phyloP scores from a whole-genome alignment of 768 basidiomycete species.

The Leucocoprinus leucothites region DNA sequence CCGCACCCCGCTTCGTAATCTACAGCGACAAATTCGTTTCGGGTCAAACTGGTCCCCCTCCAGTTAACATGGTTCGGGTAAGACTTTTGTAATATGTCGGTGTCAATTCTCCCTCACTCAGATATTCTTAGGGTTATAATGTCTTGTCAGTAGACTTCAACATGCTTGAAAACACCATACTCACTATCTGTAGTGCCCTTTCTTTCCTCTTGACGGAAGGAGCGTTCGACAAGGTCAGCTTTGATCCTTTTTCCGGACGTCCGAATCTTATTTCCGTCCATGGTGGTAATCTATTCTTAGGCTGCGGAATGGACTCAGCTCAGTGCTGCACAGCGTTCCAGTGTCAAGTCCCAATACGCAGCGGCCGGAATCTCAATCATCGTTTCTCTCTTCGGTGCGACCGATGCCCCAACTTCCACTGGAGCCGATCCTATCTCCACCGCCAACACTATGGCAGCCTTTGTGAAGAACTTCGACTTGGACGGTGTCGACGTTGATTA shows the following conservation, averaged over 20 bases:
- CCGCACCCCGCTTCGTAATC: conserved; percentile 35
- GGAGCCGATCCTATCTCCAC: conserved; percentile 57
- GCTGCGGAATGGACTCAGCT: conserved; percentile 53
- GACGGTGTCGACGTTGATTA: conserved; percentile 79
- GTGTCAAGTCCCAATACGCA: conserved; percentile 49
- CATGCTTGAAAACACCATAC: neutral
- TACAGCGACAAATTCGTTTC: conserved; percentile 13
- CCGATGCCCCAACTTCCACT: conserved; percentile 52
- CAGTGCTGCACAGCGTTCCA: conserved; percentile 40
- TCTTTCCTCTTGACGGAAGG: conserved; percentile 57
- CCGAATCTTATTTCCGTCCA: neutral
- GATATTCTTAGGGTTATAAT: conserved; percentile 46
- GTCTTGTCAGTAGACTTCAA: conserved; percentile 43
- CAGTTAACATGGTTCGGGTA: conserved; percentile 5
- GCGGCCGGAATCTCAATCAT: conserved; percentile 55
- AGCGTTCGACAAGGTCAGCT: conserved; percentile 49
- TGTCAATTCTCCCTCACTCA: neutral
- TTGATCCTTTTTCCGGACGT: neutral
- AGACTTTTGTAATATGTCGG: neutral
- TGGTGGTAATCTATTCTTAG: conserved; percentile 16
- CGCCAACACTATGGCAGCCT: conserved; percentile 64
- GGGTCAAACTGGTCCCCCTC: conserved; percentile 7
- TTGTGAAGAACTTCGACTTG: conserved; percentile 55
- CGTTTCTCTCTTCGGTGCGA: conserved; percentile 63
- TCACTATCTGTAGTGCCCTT: conserved; percentile 26